Percentiles rank a stretch among this genome's conserved stretches.
Evolutionary conservation across 306 rosid genomes (phyloP).

Genomic region (Ochetophila trinervis): DNA sequence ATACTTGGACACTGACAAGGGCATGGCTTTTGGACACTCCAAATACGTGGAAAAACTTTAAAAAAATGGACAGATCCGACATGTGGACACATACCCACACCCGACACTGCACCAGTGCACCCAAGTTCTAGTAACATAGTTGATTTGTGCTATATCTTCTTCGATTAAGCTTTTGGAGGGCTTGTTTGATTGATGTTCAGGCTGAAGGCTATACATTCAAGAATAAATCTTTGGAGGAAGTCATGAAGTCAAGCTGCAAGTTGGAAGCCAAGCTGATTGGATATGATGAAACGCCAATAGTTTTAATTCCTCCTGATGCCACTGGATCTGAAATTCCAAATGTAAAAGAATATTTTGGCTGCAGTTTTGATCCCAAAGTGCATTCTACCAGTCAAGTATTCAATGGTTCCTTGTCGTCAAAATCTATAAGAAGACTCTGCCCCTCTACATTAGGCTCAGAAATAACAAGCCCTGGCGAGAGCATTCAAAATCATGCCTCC

Average conservation of each 20-base stretch:
- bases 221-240: slow-evolving; percentile 68
- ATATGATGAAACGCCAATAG: slow-evolving; percentile 68
- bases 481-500: slow-evolving; percentile 26
- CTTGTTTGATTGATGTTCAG: slow-evolving; percentile 40
- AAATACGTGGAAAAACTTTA: no score
- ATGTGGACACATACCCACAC: no score
- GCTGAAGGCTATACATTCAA: slow-evolving; percentile 53
- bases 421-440: slow-evolving; percentile 22
- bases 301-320: slow-evolving; percentile 28
- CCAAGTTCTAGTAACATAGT: no score
- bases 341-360: slow-evolving; percentile 26
- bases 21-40: no score
- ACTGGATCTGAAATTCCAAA: slow-evolving; percentile 11
- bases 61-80: no score
- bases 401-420: slow-evolving; percentile 17
- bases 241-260: slow-evolving; percentile 54
- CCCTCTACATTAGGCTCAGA: slow-evolving; percentile 17
- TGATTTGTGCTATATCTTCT: background rate
- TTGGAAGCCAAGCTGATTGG: slow-evolving; percentile 73
- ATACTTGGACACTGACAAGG: no score
- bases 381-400: slow-evolving; percentile 7
- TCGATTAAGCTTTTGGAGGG: slow-evolving; percentile 2
- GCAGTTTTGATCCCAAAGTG: slow-evolving; percentile 26
- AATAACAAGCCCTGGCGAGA: slow-evolving; percentile 8
- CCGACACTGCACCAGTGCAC: no score